Percentiles rank a stretch among this genome's conserved stretches.
These are phyloP conservation scores for Leonotis leonurus DNA, from an alignment of 257 asterid species.

Conservation along the genomic window DNA sequence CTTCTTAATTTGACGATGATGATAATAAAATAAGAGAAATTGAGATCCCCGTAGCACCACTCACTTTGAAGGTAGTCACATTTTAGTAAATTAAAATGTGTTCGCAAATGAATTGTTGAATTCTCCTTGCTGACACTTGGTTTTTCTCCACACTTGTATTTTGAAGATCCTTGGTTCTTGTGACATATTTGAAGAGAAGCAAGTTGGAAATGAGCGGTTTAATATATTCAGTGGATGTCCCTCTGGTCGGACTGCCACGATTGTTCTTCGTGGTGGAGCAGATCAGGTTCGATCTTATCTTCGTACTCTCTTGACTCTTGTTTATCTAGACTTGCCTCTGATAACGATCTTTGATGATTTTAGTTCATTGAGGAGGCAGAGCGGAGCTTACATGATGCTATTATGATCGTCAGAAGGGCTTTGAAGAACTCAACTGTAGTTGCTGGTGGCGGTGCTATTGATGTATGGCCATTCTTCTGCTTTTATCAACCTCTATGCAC, in stretches of 20 bases:
- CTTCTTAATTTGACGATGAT: background rate
- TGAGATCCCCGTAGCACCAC: conserved; percentile 2
- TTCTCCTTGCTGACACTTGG: conserved; percentile 4
- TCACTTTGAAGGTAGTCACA: no score
- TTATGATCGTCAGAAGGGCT: conserved; percentile 83
- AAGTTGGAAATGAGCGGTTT: conserved; percentile 94
- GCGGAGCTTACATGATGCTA: conserved; percentile 68
- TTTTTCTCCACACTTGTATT: background rate
- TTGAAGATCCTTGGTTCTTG: conserved; percentile 76
- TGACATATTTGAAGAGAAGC: conserved; percentile 80
- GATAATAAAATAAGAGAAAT: background rate
- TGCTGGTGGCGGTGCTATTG: conserved; percentile 95
- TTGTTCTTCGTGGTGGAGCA: conserved; percentile 96
- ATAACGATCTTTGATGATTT: conserved; percentile 19
- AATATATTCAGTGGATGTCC: conserved; percentile 94
- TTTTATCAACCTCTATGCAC: background rate
- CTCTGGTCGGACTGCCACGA: conserved; percentile 77
- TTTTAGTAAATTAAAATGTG: no score
- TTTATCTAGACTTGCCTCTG: conserved; percentile 15
- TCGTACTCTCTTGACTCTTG: background rate
- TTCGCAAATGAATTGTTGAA: background rate
- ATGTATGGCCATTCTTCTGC: conserved; percentile 40
- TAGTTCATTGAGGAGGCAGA: conserved; percentile 71
- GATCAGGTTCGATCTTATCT: conserved; percentile 59
- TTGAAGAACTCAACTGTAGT: conserved; percentile 80